Percentiles rank a stretch among this genome's conserved stretches.
Conservation (phyloP, 179 eudicot species). For the Dionaea muscipula region DNA sequence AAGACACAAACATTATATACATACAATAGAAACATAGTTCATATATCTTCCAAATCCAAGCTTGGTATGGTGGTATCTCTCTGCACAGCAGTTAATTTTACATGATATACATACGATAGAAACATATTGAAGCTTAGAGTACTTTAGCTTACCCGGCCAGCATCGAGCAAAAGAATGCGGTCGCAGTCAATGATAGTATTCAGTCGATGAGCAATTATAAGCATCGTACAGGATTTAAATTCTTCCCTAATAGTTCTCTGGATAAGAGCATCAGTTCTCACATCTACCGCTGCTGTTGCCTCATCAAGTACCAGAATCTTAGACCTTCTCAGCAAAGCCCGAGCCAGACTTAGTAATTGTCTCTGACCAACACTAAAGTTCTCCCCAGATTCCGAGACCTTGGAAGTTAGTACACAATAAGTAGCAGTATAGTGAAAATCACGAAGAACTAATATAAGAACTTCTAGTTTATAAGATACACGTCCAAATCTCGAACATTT, state of each 20-base stretch:
- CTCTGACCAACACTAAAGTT: constrained; percentile 57
- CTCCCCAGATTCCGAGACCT: constrained; percentile 58
- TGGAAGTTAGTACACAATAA: not conserved
- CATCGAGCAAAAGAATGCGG: constrained; percentile 35
- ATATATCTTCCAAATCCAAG: too few relatives aligned
- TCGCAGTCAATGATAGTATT: constrained; percentile 48
- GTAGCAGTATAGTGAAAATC: too few relatives aligned
- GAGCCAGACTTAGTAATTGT: constrained; percentile 42
- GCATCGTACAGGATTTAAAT: constrained; percentile 47
- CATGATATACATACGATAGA: too few relatives aligned
- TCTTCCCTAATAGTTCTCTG: constrained; percentile 50
- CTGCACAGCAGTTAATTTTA: too few relatives aligned
- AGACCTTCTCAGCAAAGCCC: constrained; percentile 47
- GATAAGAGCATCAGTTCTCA: constrained; percentile 48
- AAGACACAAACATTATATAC: too few relatives aligned
- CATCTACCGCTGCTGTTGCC: constrained; percentile 56
- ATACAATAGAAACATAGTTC: too few relatives aligned
- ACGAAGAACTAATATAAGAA: too few relatives aligned
- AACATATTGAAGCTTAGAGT: too few relatives aligned
- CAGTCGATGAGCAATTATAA: constrained; percentile 43
- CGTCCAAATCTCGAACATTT: too few relatives aligned
- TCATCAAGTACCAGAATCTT: constrained; percentile 52
- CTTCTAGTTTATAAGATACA: too few relatives aligned
- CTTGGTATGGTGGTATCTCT: too few relatives aligned
- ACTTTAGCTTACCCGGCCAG: constrained; percentile 30